Evolutionary conservation across 208 protist species (phyloP), one percentile per base, ranked within the genome.

Genomic region (Strigomonas oncopelti): DNA sequence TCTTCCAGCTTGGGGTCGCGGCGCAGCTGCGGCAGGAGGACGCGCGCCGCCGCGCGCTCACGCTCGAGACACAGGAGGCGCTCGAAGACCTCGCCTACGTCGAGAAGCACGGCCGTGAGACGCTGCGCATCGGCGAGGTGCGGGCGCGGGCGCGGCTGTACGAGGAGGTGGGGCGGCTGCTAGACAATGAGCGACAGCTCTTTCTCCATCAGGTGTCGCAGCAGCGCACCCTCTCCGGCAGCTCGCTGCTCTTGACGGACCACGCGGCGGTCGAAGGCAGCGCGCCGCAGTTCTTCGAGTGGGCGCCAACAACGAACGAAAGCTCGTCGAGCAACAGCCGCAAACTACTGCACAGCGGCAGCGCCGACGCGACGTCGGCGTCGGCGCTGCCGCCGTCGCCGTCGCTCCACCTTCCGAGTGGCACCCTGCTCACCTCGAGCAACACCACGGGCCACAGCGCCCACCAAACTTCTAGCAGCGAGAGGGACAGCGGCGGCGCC

Each of bases 251-350:
- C 7, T 4, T 14, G 18, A 14, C 42, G 1, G 42, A 16, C 22
- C 34, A 53, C 48, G 45, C 3, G n/a, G 11, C 1, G 18, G 25
- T n/a, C 5, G 51, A 57, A 11, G 34, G 29, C 29, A 27, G 28
- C 34, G 57, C 28, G 4, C 65, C 54, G 22, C 38, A 70, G 9
- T 69, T 79, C 42, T 87, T 92, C 58, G 78, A 92, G 67, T 92
- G 87, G 83, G 71, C 83, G 27, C 81, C 87, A 13, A 92, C 87
- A 5, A 84, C 72, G 16, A 92, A 89, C 69, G 76, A 71, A 0
- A 64, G 51, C 31, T 52, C 63, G 16, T 28, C 56, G 1, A 28
- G 25, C 25, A 64, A 34, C 58, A 46, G 16, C 20, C 34, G 34
- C 34, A 38, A 38, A 9, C 58, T 13, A 9, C 58, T 13, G 29